Evolutionary conservation across 2,329 filamentous ascomycete species (phyloP).

Genomic region (Claviceps paspali): DNA sequence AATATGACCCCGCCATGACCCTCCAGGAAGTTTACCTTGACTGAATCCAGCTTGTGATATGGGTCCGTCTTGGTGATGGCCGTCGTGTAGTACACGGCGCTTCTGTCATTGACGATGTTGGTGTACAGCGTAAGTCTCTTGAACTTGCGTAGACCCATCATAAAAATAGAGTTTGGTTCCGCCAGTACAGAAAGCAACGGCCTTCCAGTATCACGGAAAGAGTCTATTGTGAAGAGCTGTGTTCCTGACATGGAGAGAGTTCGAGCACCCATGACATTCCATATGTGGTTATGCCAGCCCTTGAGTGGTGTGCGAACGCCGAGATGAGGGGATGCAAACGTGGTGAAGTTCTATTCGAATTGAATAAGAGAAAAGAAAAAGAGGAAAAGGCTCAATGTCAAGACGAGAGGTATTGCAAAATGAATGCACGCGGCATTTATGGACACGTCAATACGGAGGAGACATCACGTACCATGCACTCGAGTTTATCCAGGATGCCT

Average conservation of each 20-base stretch:
- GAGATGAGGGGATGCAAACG: constrained; percentile 74
- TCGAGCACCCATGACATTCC: constrained; percentile 71
- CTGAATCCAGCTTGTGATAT: constrained; percentile 48
- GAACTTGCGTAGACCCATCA: constrained; percentile 62
- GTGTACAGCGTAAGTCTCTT: constrained; percentile 63
- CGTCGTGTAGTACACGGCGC: constrained; percentile 71
- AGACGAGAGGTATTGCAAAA: too few species aligned
- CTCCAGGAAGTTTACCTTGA: constrained; percentile 58
- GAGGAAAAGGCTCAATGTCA: too few species aligned
- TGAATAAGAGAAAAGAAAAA: too few species aligned
- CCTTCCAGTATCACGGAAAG: constrained; percentile 67
- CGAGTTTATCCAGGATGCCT: constrained; percentile 61
- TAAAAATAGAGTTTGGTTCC: constrained; percentile 74
- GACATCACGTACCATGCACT: constrained; percentile 49
- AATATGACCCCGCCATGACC: constrained; percentile 65
- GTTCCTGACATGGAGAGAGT: constrained; percentile 70
- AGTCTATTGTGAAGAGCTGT: constrained; percentile 77
- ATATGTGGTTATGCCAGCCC: constrained; percentile 52
- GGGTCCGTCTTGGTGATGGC: constrained; percentile 65
- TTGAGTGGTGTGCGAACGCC: constrained; percentile 57
- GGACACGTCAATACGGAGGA: too few species aligned
- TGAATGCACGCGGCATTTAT: too few species aligned
- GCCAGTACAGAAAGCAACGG: constrained; percentile 70
- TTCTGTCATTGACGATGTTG: constrained; percentile 77
- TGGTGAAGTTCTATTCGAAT: constrained; percentile 61